Conservation (phyloP, 2,329 filamentous ascomycete genomes). For the Dothistroma pini region DNA sequence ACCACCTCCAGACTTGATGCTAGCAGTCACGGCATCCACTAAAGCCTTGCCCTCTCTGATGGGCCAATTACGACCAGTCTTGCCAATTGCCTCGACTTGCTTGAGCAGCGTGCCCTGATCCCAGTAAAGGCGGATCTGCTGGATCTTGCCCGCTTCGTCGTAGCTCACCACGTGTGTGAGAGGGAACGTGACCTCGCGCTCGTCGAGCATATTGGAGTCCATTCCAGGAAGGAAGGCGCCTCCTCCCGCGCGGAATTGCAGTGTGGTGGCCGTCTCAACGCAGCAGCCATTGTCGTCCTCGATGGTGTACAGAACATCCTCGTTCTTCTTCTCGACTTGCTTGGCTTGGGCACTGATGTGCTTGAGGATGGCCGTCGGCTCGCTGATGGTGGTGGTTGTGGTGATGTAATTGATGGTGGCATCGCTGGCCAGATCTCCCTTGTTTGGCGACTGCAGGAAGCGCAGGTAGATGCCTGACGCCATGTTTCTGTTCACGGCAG, state of each 20-base stretch:
- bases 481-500: constrained; percentile 9
- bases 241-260: constrained; percentile 78
- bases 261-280: constrained; percentile 73
- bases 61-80: constrained; percentile 88
- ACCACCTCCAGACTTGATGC: constrained; percentile 29
- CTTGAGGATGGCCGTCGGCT: constrained; percentile 73
- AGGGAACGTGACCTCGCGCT: constrained; percentile 72
- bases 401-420: constrained; percentile 74
- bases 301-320: constrained; percentile 70
- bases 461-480: constrained; percentile 40
- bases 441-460: constrained; percentile 45
- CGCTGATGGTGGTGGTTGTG: constrained; percentile 70
- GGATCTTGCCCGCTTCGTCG: constrained; percentile 70
- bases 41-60: constrained; percentile 86
- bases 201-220: constrained; percentile 90
- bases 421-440: constrained; percentile 42
- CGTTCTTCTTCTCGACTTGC: constrained; percentile 76
- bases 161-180: constrained; percentile 93
- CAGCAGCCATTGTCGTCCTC: constrained; percentile 68
- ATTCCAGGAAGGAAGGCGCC: constrained; percentile 83
- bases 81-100: constrained; percentile 89
- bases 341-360: constrained; percentile 69
- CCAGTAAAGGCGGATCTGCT: constrained; percentile 87
- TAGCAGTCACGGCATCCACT: constrained; percentile 55
- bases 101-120: constrained; percentile 92